These are phyloP conservation scores for Aspergillus sparsus DNA, from an alignment of 495 filamentous ascomycete genomes.

Conservation along the genomic window DNA sequence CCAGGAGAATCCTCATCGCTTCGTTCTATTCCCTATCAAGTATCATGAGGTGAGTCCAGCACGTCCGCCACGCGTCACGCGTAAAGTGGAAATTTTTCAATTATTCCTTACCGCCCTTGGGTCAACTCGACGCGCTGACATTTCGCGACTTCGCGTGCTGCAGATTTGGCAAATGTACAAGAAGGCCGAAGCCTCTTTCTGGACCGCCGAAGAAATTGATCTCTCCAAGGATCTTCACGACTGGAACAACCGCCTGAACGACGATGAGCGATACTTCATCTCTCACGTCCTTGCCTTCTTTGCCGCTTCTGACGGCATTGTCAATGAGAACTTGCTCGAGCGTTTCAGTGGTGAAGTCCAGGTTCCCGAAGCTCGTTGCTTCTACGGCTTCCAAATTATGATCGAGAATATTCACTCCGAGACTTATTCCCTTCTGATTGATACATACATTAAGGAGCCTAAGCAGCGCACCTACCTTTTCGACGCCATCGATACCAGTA, in stretches of 20 bases:
- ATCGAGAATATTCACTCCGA: slow-evolving; percentile 99
- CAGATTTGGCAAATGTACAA: slow-evolving; percentile 99
- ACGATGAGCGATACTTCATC: slow-evolving; percentile 97
- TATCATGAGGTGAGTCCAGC: slow-evolving; percentile 89
- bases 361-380: slow-evolving; percentile 96
- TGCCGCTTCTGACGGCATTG: slow-evolving; percentile 98
- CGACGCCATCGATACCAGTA: slow-evolving; percentile 97
- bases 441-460: slow-evolving; percentile 99
- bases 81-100: slow-evolving; percentile 60
- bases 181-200: slow-evolving; percentile 99
- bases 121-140: slow-evolving; percentile 19
- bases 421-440: slow-evolving; percentile 98
- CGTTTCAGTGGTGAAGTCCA: slow-evolving; percentile 97
- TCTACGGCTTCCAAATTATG: slow-evolving; percentile 99
- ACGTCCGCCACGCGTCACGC: slow-evolving; percentile 59
- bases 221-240: slow-evolving; percentile 98
- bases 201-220: slow-evolving; percentile 99
- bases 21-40: slow-evolving; percentile 98
- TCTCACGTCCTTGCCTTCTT: slow-evolving; percentile 99
- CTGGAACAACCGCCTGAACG: slow-evolving; percentile 96
- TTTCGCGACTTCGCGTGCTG: slow-evolving; percentile 12
- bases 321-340: slow-evolving; percentile 99
- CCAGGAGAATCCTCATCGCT: slow-evolving; percentile 93
- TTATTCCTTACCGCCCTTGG: slow-evolving; percentile 19
- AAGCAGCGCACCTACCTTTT: slow-evolving; percentile 94